Percentiles rank a stretch among this genome's conserved stretches.
Evolutionary conservation across 2,329 filamentous ascomycete species (phyloP).

Genomic region (Orbilia oligospora): DNA sequence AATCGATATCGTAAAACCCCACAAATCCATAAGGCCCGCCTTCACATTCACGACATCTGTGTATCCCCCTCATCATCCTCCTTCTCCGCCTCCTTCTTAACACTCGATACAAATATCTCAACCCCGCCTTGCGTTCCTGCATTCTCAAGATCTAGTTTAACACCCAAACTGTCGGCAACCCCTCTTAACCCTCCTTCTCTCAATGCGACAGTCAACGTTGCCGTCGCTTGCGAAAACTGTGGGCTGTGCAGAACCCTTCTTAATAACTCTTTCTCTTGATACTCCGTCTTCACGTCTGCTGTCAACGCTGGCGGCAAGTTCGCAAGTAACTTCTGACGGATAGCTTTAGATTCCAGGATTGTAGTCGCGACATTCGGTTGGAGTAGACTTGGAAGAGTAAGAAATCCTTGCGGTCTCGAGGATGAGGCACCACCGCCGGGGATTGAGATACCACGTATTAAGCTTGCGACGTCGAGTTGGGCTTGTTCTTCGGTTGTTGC

Average conservation of each 20-base stretch:
- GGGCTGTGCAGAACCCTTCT: slow-evolving; percentile 87
- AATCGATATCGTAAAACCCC: too few relatives aligned
- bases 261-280: slow-evolving; percentile 85
- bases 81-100: slow-evolving; percentile 83
- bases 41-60: slow-evolving; percentile 52
- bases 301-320: slow-evolving; percentile 83
- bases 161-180: slow-evolving; percentile 85
- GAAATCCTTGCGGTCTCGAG: slow-evolving; percentile 80
- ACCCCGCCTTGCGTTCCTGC: slow-evolving; percentile 78
- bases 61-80: slow-evolving; percentile 63
- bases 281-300: slow-evolving; percentile 80
- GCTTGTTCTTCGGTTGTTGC: slow-evolving; percentile 24
- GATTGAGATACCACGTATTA: slow-evolving; percentile 62
- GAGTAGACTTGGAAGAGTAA: slow-evolving; percentile 88
- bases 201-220: slow-evolving; percentile 87
- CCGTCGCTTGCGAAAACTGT: slow-evolving; percentile 89
- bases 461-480: slow-evolving; percentile 44
- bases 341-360: slow-evolving; percentile 73
- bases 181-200: slow-evolving; percentile 91
- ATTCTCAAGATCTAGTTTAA: slow-evolving; percentile 81
- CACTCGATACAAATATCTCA: slow-evolving; percentile 89
- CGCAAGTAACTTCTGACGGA: slow-evolving; percentile 77
- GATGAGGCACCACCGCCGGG: slow-evolving; percentile 67
- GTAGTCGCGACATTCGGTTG: slow-evolving; percentile 82
- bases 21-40: neutral